These are phyloP conservation scores for Magnolia changhungtana DNA, from an alignment of 164 flowering plant species.

Conservation along the genomic window DNA sequence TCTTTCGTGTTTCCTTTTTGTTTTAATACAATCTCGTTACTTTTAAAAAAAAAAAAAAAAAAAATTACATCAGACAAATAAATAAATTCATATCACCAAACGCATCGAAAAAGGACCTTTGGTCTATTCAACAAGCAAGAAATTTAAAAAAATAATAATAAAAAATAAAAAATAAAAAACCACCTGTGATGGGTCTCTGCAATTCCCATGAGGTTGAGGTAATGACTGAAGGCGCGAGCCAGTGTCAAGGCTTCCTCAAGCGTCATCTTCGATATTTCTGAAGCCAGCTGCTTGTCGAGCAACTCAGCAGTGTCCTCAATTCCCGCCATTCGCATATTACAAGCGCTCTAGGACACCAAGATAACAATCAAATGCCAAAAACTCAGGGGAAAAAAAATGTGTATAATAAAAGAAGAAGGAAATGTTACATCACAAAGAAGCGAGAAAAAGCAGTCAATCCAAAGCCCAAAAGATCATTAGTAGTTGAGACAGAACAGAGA, in stretches of 20 bases:
- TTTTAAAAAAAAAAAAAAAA: no score
- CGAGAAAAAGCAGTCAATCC: not conserved
- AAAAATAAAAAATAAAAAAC: not conserved
- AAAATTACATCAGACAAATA: not conserved
- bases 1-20: no score
- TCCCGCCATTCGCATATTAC: slow-evolving; percentile 72
- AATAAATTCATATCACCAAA: no score
- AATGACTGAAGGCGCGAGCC: slow-evolving; percentile 85
- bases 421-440: not conserved
- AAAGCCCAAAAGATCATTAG: not conserved
- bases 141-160: no score
- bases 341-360: slow-evolving; percentile 45
- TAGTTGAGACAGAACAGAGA: not conserved
- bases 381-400: not conserved
- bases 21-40: no score
- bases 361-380: not conserved
- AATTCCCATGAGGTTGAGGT: slow-evolving; percentile 74
- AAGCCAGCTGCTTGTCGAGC: slow-evolving; percentile 72
- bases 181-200: slow-evolving; percentile 95
- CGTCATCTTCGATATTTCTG: slow-evolving; percentile 73
- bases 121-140: no score
- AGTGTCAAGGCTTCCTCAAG: slow-evolving; percentile 75
- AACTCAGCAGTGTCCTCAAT: slow-evolving; percentile 67
- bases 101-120: no score
- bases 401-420: not conserved